Evolutionary conservation across 306 rosid genomes (phyloP), one percentile per base, ranked within the genome.

Genomic region (Pueraria montana): DNA sequence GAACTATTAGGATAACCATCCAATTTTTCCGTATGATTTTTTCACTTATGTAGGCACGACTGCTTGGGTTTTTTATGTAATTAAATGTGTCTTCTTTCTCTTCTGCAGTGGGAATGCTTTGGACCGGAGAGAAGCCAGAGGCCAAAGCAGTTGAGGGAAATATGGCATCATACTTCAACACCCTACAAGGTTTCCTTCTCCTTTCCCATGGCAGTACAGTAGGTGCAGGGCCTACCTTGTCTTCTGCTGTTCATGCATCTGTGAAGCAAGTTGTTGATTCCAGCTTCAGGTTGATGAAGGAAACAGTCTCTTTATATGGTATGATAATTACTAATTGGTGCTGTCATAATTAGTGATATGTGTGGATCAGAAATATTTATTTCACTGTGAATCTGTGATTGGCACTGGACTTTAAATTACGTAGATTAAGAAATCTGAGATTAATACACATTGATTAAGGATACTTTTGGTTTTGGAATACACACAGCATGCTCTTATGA

Each of bases 101-200:
- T 81, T 77, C 8, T 87, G 87, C 80, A 96, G 99, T 83, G 78
- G 99, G 99, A 85, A 89, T 96, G 97, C 91, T 96, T 72, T 96
- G 98, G 99, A 87, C 85, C 12, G 98, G 96, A 82, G 93, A 89
- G 18, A 70, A 80, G 55, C 93, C 86, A 2, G 87, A 84, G 14
- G 82, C 72, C 32, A 91, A 65, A 82, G 91, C 89, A 86, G 64
- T 96, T 63, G 95, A 96, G 74, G 97, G 94, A 84, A 94, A 61
- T 78, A 92, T 96, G 95, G 56, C 78, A 48, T 67, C 97, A 26
- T 94, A 89, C 85, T 91, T 94, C 87, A 96, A 96, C 84, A 83
- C 64, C 11, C 85, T 96, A 7, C 96, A 89, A 82, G 97, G 96
- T 68, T 94, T 96, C 86, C 95, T 96, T 62, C 90, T 96, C 86